These are phyloP conservation scores for Piper betle DNA, from an alignment of 164 flowering plant genomes.

Conservation along the genomic window DNA sequence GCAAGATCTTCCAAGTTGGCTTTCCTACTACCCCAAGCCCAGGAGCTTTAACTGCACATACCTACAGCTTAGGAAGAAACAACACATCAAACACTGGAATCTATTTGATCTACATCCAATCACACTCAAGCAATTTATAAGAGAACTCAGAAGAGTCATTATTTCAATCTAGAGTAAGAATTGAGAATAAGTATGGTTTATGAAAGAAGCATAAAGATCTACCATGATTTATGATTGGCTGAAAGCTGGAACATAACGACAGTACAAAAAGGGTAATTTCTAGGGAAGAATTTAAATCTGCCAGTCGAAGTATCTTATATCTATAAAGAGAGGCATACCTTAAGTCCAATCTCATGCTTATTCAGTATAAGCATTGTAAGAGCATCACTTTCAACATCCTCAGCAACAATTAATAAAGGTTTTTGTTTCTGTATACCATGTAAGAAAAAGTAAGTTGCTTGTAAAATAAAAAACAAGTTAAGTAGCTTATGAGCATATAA, in stretches of 20 bases:
- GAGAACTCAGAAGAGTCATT: not conserved
- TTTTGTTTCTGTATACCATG: conserved; percentile 27
- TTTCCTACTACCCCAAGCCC: conserved; percentile 81
- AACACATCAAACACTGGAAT: not conserved
- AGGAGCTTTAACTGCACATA: conserved; percentile 87
- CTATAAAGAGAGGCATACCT: conserved; percentile 24
- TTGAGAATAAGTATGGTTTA: no score
- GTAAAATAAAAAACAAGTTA: no score
- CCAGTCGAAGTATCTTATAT: not conserved
- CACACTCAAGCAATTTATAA: not conserved
- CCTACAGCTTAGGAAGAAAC: conserved; percentile 24
- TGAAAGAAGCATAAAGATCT: no score
- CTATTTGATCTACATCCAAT: not conserved
- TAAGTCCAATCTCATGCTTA: conserved; percentile 68
- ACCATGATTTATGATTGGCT: conserved; percentile 28
- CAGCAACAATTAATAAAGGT: conserved; percentile 70
- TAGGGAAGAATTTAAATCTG: no score
- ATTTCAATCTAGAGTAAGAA: conserved; percentile 46
- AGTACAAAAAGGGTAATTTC: no score
- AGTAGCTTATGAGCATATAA: not conserved
- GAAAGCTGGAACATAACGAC: conserved; percentile 43
- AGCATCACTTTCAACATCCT: conserved; percentile 75
- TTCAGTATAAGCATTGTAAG: conserved; percentile 65
- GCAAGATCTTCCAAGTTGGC: conserved; percentile 78
- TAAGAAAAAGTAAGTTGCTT: not conserved